phyloP scores from a whole-genome alignment of 495 filamentous ascomycete genomes.

The Penicillium cataractarum region DNA sequence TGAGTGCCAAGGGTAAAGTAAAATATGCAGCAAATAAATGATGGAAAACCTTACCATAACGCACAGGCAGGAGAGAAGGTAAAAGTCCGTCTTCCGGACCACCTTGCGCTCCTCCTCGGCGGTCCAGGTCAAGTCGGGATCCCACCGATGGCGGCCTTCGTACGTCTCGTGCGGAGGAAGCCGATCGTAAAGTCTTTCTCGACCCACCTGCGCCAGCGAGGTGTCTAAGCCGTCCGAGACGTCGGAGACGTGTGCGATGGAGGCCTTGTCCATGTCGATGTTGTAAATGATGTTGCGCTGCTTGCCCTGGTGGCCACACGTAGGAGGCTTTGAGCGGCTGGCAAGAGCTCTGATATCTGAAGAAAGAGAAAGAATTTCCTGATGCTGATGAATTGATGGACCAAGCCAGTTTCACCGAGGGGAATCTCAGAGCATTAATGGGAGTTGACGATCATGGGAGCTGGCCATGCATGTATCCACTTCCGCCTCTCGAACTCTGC shows the following conservation, averaged over 20 bases:
- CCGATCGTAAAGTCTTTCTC: not conserved
- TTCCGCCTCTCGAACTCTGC: not conserved
- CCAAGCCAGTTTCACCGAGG: not conserved
- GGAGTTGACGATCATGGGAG: not conserved
- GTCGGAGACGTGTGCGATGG: not conserved
- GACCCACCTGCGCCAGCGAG: not conserved
- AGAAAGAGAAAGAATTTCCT: not conserved
- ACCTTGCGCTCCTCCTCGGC: conserved; percentile 1
- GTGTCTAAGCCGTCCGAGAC: not conserved
- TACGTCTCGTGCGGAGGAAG: not conserved
- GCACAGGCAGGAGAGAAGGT: not conserved
- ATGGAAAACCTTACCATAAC: not conserved
- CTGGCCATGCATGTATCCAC: not conserved
- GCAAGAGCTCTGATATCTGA: not conserved
- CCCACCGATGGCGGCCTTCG: conserved; percentile 1
- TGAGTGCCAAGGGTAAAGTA: not conserved
- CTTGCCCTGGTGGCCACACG: not conserved
- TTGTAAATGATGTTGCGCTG: not conserved
- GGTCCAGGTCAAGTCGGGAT: not conserved
- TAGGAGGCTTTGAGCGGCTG: not conserved
- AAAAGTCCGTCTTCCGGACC: conserved; percentile 2
- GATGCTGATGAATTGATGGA: not conserved
- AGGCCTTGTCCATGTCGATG: conserved; percentile 1
- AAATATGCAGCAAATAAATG: not conserved
- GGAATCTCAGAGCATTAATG: not conserved